These are phyloP conservation scores for Microbotryum lychnidis-dioicae DNA, from an alignment of 1,284 basidiomycete genomes.

Conservation along the genomic window DNA sequence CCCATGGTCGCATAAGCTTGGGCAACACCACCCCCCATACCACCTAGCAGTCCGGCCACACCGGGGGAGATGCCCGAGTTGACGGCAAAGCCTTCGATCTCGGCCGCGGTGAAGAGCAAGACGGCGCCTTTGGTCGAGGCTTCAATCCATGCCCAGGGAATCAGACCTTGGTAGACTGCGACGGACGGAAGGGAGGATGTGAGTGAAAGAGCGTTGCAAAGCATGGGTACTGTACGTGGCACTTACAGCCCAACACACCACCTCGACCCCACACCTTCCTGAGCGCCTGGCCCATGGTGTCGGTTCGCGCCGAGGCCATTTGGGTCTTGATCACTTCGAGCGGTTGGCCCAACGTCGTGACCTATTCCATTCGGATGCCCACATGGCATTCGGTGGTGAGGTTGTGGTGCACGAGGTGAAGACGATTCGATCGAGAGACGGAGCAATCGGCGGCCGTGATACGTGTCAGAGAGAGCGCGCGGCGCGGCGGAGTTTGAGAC, in stretches of 20 bases:
- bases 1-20: slow-evolving; percentile 99
- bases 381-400: too few species aligned
- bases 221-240: background rate
- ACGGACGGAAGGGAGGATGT: background rate
- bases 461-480: too few species aligned
- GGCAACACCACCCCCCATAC: slow-evolving; percentile 94
- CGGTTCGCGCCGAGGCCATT: slow-evolving; percentile 88
- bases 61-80: slow-evolving; percentile 67
- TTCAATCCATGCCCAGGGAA: slow-evolving; percentile 99
- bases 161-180: slow-evolving; percentile 86
- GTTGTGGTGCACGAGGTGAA: too few species aligned
- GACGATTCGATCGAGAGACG: too few species aligned
- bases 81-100: slow-evolving; percentile 68
- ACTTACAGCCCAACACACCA: slow-evolving; percentile 61
- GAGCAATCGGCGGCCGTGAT: too few species aligned
- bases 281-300: slow-evolving; percentile 82
- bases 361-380: slow-evolving; percentile 37
- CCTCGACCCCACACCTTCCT: slow-evolving; percentile 85
- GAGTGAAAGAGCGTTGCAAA: background rate
- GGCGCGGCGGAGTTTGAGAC: too few species aligned
- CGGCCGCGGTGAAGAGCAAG: slow-evolving; percentile 88
- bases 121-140: slow-evolving; percentile 98
- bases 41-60: slow-evolving; percentile 79
- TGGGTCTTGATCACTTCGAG: slow-evolving; percentile 98
- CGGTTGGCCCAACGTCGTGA: slow-evolving; percentile 96